Base-by-base conservation (phyloP, 352 stramenopile genomes). In the Phytophthora meadii region DNA sequence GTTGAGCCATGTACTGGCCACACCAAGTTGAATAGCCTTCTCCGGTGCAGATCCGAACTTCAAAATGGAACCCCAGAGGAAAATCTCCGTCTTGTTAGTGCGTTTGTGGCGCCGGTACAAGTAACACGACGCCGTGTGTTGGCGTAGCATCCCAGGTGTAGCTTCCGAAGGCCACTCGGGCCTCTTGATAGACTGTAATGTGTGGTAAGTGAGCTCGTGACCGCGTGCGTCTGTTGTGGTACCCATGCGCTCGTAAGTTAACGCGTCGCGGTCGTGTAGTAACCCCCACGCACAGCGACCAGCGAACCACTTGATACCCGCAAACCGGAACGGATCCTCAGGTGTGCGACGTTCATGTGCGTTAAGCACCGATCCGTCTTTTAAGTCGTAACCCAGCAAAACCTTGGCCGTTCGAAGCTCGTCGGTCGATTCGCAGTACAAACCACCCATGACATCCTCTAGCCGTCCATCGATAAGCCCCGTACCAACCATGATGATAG, bases 251-350 rank as follows among this genome's bases (percentile, higher is more conserved):
- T 85, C 76, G 51, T 82, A 85, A 14, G 68, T 81, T 6, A 85
- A 65, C 25, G 72, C 45, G 44, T 85, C 77, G 15, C 69, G 68
- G 49, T 79, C 46, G 27, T 71, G 61, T 1, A 65, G 42, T 11
- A 82, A 15, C 0, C 77, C 72, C 61, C 74, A 77, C 6, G 57
- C 60, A 9, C 64, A 71, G 3, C 58, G 65, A 3, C 49, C 59
- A 0, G 74, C 71, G 37, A 79, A 71, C 77, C 74, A 85, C 54
- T 83, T 82, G 62, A 85, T 81, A n/a, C 77, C 77, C 3, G 71
- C 71, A 41, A 83, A 85, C 28, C 64, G 68, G 47, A 70, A 85
- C 24, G 77, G 77, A 14, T 66, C 65, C 1, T 79, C 52, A 0
- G 59, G n/a, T 12, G 56, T 74, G 4, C 68, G 68, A 5, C 65